These are phyloP conservation scores for Candida pini DNA, from an alignment of 805 yeast genomes.

Conservation along the genomic window DNA sequence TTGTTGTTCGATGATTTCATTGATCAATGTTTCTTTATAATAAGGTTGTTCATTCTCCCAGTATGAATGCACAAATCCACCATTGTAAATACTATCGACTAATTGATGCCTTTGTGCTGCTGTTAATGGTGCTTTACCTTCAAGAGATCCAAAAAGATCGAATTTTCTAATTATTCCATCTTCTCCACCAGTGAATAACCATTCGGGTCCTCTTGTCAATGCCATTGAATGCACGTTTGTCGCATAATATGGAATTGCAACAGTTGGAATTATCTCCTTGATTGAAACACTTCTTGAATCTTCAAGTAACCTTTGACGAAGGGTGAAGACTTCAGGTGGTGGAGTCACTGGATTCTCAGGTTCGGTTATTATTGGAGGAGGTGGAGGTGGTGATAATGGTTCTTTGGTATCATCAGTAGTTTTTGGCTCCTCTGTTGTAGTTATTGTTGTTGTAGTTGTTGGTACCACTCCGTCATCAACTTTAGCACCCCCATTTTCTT, in stretches of 20 bases:
- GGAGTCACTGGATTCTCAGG: slow-evolving; percentile 1
- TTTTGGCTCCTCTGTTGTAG: background rate
- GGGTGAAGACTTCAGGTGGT: no score
- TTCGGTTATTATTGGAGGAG: slow-evolving; percentile 1
- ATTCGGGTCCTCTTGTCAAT: slow-evolving; percentile 72
- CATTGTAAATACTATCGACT: slow-evolving; percentile 78
- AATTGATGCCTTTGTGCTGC: slow-evolving; percentile 87
- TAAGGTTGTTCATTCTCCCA: slow-evolving; percentile 97
- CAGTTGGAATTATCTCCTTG: slow-evolving; percentile 75
- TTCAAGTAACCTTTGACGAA: slow-evolving; percentile 24
- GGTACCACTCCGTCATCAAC: slow-evolving; percentile 16
- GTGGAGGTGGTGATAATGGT: slow-evolving; percentile 12
- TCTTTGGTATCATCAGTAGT: slow-evolving; percentile 4
- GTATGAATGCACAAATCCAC: slow-evolving; percentile 76
- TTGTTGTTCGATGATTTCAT: slow-evolving; percentile 16
- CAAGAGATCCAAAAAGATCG: slow-evolving; percentile 79
- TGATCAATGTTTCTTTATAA: slow-evolving; percentile 33
- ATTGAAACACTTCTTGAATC: slow-evolving; percentile 48
- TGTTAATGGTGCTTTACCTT: slow-evolving; percentile 81
- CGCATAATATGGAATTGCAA: slow-evolving; percentile 82
- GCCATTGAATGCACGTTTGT: slow-evolving; percentile 74
- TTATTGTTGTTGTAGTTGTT: slow-evolving; percentile 1
- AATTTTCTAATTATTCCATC: slow-evolving; percentile 91
- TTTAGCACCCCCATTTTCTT: slow-evolving; percentile 20
- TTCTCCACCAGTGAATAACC: slow-evolving; percentile 91